These are phyloP conservation scores for Phialemoniopsis sp. DNA, from an alignment of 2,329 filamentous ascomycete species.

Conservation along the genomic window DNA sequence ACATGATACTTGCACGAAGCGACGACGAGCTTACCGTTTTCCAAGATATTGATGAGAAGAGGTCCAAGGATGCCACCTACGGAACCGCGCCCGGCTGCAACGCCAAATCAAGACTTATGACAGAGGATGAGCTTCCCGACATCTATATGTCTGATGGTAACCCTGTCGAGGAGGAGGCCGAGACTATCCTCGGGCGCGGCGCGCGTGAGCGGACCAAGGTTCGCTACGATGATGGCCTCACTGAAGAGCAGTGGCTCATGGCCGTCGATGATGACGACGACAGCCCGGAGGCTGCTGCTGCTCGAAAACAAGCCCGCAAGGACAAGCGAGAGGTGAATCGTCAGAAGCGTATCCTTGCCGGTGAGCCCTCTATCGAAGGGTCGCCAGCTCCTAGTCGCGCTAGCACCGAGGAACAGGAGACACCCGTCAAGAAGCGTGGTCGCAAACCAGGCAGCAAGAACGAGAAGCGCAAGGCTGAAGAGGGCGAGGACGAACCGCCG, in stretches of 20 bases:
- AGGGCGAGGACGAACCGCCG: constrained; percentile 72
- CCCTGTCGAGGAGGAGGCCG: constrained; percentile 76
- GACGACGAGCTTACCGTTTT: constrained; percentile 77
- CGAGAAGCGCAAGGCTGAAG: constrained; percentile 86
- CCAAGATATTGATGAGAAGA: constrained; percentile 77
- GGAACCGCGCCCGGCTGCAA: constrained; percentile 62
- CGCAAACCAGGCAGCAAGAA: constrained; percentile 71
- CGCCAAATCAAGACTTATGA: constrained; percentile 73
- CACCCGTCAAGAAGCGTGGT: constrained; percentile 74
- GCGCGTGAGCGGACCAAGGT: constrained; percentile 93
- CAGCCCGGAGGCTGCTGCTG: constrained; percentile 85
- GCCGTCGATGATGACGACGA: constrained; percentile 97
- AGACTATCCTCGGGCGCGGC: constrained; percentile 75
- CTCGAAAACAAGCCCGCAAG: constrained; percentile 81
- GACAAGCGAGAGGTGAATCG: constrained; percentile 77
- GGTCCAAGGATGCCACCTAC: constrained; percentile 63
- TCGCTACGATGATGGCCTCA: constrained; percentile 94
- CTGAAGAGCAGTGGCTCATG: constrained; percentile 98
- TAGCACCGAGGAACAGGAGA: constrained; percentile 76
- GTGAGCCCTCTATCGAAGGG: constrained; percentile 44
- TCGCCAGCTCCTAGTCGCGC: constrained; percentile 78
- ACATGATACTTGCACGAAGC: constrained; percentile 85
- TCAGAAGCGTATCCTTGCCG: constrained; percentile 46
- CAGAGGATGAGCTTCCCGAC: constrained; percentile 84
- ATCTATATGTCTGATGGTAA: constrained; percentile 89